Conservation (phyloP, 2,329 filamentous ascomycete species). For the Botryotinia calthae region DNA sequence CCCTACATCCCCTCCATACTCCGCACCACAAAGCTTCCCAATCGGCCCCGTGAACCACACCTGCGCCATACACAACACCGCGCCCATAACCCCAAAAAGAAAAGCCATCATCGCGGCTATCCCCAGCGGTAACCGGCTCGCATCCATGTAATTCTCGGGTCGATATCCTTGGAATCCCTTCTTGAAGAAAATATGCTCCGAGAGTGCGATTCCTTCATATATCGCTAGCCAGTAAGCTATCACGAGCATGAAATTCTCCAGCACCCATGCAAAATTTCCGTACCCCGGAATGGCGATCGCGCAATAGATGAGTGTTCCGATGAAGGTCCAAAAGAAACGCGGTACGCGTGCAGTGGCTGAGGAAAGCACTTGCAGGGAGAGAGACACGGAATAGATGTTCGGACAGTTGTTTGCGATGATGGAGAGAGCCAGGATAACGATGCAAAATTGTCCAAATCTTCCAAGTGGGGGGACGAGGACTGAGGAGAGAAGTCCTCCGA, state of each 20-base stretch:
- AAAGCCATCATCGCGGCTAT: slow-evolving; percentile 64
- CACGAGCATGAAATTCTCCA: slow-evolving; percentile 69
- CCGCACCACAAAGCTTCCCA: slow-evolving; percentile 44
- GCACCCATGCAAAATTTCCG: slow-evolving; percentile 58
- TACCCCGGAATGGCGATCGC: slow-evolving; percentile 70
- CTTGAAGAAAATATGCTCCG: slow-evolving; percentile 56
- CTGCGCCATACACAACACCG: slow-evolving; percentile 69
- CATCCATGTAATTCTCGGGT: slow-evolving; percentile 57
- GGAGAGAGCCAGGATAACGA: slow-evolving; percentile 62
- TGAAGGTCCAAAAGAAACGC: slow-evolving; percentile 64
- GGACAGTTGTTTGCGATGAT: slow-evolving; percentile 71
- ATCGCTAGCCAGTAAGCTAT: slow-evolving; percentile 74
- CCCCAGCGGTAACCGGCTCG: slow-evolving; percentile 57
- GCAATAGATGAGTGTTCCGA: slow-evolving; percentile 62
- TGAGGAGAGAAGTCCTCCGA: slow-evolving; percentile 62
- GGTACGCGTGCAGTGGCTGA: slow-evolving; percentile 59
- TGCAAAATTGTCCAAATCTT: slow-evolving; percentile 69
- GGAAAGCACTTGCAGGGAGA: slow-evolving; percentile 65
- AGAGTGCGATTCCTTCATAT: slow-evolving; percentile 57
- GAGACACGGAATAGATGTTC: slow-evolving; percentile 68
- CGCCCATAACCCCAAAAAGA: slow-evolving; percentile 61
- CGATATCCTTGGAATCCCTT: slow-evolving; percentile 59
- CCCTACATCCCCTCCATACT: slow-evolving; percentile 54
- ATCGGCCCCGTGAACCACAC: slow-evolving; percentile 67
- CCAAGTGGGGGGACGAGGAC: slow-evolving; percentile 63